phyloP scores from a whole-genome alignment of 495 filamentous ascomycete species.

The Neurospora africana region DNA sequence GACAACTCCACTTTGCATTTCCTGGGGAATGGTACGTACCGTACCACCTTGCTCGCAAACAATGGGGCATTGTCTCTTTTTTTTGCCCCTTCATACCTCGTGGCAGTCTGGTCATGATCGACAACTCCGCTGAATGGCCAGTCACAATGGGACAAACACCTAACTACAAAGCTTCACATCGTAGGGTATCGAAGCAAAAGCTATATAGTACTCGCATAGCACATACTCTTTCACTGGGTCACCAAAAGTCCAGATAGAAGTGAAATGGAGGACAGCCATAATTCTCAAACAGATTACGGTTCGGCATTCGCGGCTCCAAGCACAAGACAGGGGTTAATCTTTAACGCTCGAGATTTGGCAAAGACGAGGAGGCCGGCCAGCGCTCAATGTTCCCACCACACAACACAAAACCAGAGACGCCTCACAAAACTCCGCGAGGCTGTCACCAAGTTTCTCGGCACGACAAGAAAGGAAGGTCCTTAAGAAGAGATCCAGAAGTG shows the following conservation, averaged over 20 bases:
- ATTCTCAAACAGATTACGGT: neutral
- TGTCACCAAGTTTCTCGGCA: slow-evolving; percentile 4
- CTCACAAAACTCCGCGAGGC: neutral
- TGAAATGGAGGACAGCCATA: neutral
- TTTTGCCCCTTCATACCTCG: neutral
- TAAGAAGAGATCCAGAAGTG: neutral
- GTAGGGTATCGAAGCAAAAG: neutral
- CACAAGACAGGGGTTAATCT: neutral
- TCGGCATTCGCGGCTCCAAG: neutral
- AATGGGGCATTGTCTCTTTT: neutral
- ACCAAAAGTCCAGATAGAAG: neutral
- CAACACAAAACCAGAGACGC: neutral
- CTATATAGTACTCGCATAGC: neutral
- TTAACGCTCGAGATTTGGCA: neutral
- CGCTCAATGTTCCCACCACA: neutral
- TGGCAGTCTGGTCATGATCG: neutral
- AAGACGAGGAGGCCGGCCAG: neutral
- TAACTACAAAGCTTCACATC: neutral
- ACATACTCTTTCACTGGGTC: neutral
- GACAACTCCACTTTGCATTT: neutral
- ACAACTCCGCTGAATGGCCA: neutral
- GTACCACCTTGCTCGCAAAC: neutral
- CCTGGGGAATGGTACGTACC: neutral
- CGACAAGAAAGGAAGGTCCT: slow-evolving; percentile 21
- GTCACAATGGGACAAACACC: neutral